These are phyloP conservation scores for Byssochlamys sp. DNA, from an alignment of 2,329 filamentous ascomycete species.

Conservation along the genomic window DNA sequence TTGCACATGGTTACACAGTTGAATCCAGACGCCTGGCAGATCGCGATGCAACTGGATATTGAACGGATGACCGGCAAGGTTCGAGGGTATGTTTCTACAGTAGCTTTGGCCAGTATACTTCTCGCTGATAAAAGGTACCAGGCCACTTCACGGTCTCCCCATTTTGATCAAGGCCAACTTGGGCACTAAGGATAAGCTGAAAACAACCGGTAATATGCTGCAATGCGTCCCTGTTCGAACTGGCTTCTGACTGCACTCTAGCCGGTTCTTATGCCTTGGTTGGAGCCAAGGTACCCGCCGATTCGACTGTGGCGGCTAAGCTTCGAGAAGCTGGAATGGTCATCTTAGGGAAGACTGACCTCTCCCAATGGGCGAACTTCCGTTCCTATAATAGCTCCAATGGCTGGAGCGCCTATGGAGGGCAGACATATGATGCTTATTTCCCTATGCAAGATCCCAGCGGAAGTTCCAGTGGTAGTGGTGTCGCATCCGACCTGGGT, in stretches of 20 bases:
- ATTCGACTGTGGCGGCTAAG: slow-evolving; percentile 51
- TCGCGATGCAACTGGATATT: slow-evolving; percentile 40
- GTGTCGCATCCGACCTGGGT: slow-evolving; percentile 50
- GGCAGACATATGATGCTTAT: slow-evolving; percentile 54
- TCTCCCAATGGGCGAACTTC: slow-evolving; percentile 58
- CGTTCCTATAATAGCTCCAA: slow-evolving; percentile 46
- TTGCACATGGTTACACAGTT: slow-evolving; percentile 46
- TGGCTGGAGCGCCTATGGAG: slow-evolving; percentile 57
- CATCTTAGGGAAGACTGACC: slow-evolving; percentile 56
- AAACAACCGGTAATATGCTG: slow-evolving; percentile 40
- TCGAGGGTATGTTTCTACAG: slow-evolving; percentile 29
- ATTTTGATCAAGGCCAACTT: slow-evolving; percentile 61
- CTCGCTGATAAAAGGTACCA: slow-evolving; percentile 7
- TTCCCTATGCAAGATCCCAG: slow-evolving; percentile 52
- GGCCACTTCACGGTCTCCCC: slow-evolving; percentile 55
- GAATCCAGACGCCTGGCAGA: slow-evolving; percentile 45
- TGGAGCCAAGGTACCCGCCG: slow-evolving; percentile 47
- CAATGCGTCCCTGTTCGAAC: neutral
- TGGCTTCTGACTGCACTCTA: slow-evolving; percentile 1
- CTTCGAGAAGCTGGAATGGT: slow-evolving; percentile 53
- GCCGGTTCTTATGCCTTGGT: slow-evolving; percentile 56
- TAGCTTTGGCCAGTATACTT: neutral
- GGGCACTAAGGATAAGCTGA: slow-evolving; percentile 53
- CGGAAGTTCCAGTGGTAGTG: slow-evolving; percentile 55
- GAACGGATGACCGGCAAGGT: slow-evolving; percentile 39